Conservation (phyloP, 1,284 basidiomycete genomes). For the Agroathelia rolfsii region DNA sequence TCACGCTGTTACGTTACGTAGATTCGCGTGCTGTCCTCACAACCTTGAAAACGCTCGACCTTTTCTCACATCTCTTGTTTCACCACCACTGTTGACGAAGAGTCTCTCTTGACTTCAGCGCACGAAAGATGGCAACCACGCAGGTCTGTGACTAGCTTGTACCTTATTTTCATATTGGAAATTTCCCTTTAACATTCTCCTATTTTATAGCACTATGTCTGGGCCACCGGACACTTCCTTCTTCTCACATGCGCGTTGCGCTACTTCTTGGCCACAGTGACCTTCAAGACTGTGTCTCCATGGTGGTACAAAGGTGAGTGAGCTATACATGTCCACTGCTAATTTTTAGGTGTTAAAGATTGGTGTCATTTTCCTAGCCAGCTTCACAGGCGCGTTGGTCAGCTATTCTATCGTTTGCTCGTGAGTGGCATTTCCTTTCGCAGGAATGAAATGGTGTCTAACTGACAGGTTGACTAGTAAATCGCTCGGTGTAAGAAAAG, state of each 20-base stretch:
- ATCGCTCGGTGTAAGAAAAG: no score
- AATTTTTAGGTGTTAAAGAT: slow-evolving; percentile 37
- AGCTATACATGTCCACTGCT: slow-evolving; percentile 19
- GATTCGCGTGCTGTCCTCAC: no score
- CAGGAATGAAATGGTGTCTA: no score
- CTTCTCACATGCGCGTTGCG: slow-evolving; percentile 58
- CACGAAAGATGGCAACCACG: slow-evolving; percentile 9
- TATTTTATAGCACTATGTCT: slow-evolving; percentile 60
- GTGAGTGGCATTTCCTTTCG: slow-evolving; percentile 42
- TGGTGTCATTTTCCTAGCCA: slow-evolving; percentile 33
- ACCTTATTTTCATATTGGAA: neutral
- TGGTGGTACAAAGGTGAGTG: slow-evolving; percentile 76
- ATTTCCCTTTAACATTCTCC: neutral
- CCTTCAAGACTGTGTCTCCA: slow-evolving; percentile 52
- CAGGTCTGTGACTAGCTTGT: slow-evolving; percentile 4
- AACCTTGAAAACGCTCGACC: no score
- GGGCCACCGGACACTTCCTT: slow-evolving; percentile 75
- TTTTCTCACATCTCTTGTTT: no score
- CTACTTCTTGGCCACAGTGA: slow-evolving; percentile 55
- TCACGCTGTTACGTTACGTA: no score
- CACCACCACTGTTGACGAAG: neutral
- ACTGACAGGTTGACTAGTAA: no score
- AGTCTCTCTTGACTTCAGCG: neutral
- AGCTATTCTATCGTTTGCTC: slow-evolving; percentile 90
- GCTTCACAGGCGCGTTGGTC: slow-evolving; percentile 75